Conservation (phyloP, 208 protist genomes). For the Wallacemonas rigidus region DNA sequence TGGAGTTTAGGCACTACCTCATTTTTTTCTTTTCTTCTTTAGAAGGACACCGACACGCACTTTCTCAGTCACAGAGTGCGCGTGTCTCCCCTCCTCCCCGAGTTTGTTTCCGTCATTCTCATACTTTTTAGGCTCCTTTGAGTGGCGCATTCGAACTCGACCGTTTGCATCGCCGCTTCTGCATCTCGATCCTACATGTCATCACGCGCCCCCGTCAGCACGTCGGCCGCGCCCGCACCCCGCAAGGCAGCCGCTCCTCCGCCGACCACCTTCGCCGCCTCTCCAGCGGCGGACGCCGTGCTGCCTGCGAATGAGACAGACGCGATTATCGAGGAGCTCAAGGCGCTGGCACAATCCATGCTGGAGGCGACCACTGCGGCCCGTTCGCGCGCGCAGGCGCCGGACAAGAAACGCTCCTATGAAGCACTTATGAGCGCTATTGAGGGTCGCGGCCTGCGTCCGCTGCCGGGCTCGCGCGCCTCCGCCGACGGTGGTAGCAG, state of each 20-base stretch:
- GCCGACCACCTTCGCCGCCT: slow-evolving; percentile 6
- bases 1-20: background rate
- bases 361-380: slow-evolving; percentile 77
- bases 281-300: background rate
- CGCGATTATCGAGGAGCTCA: slow-evolving; percentile 84
- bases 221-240: slow-evolving; percentile 7
- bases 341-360: slow-evolving; percentile 83
- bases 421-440: slow-evolving; percentile 72
- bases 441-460: slow-evolving; percentile 32
- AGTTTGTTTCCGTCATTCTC: slow-evolving; percentile 2
- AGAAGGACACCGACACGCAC: no score
- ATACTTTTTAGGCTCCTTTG: background rate
- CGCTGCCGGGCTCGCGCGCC: background rate
- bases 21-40: background rate
- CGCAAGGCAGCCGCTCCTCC: slow-evolving; percentile 17
- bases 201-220: slow-evolving; percentile 16
- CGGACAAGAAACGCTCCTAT: slow-evolving; percentile 62
- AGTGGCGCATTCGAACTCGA: background rate
- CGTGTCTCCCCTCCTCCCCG: no score
- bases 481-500: background rate
- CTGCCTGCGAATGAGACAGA: slow-evolving; percentile 37
- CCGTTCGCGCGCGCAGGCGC: slow-evolving; percentile 47
- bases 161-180: no score
- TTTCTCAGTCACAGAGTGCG: no score
- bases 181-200: slow-evolving; percentile 15